A percentile compares a stretch with the other conserved stretches of the same genome.
These are phyloP conservation scores for Edaphochlamys debaryana DNA, from an alignment of 139 green algal genomes.

Conservation along the genomic window DNA sequence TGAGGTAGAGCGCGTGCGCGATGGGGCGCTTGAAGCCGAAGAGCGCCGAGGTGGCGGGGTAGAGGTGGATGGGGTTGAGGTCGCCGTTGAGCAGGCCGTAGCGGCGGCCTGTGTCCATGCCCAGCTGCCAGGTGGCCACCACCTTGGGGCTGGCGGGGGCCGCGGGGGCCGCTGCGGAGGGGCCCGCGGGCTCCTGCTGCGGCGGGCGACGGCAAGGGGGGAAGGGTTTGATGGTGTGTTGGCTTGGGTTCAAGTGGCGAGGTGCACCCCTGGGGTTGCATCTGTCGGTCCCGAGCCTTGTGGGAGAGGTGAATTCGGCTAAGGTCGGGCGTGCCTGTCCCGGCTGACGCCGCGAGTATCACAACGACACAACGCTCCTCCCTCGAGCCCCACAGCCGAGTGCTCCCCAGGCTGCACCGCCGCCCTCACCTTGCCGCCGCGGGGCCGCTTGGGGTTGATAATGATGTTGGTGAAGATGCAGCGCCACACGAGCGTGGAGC, in stretches of 20 bases:
- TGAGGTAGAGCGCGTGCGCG: slow-evolving; percentile 69
- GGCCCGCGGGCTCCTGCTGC: slow-evolving; percentile 2
- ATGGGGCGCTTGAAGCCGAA: slow-evolving; percentile 76
- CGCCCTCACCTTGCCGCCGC: background rate
- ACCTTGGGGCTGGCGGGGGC: background rate
- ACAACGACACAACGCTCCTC: too few relatives aligned
- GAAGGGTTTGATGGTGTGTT: background rate
- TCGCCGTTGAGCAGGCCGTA: slow-evolving; percentile 67
- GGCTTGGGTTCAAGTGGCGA: background rate
- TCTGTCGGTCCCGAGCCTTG: too few relatives aligned
- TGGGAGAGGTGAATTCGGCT: too few relatives aligned
- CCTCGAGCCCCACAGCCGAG: too few relatives aligned
- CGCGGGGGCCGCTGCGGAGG: background rate
- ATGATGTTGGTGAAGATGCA: slow-evolving; percentile 53
- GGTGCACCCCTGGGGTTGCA: background rate
- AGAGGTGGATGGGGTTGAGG: slow-evolving; percentile 67
- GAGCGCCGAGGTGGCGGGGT: slow-evolving; percentile 45
- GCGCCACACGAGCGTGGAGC: slow-evolving; percentile 41
- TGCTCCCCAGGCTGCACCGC: too few relatives aligned
- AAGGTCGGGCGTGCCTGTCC: too few relatives aligned
- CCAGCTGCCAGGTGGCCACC: slow-evolving; percentile 44
- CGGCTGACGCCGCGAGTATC: too few relatives aligned
- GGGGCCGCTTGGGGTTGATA: slow-evolving; percentile 37
- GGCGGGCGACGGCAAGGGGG: background rate
- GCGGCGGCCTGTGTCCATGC: slow-evolving; percentile 51